Percentiles rank a stretch among this genome's conserved stretches.
These are phyloP conservation scores for Cladosporium sp. DNA, from an alignment of 2,329 filamentous ascomycete species.

Conservation along the genomic window DNA sequence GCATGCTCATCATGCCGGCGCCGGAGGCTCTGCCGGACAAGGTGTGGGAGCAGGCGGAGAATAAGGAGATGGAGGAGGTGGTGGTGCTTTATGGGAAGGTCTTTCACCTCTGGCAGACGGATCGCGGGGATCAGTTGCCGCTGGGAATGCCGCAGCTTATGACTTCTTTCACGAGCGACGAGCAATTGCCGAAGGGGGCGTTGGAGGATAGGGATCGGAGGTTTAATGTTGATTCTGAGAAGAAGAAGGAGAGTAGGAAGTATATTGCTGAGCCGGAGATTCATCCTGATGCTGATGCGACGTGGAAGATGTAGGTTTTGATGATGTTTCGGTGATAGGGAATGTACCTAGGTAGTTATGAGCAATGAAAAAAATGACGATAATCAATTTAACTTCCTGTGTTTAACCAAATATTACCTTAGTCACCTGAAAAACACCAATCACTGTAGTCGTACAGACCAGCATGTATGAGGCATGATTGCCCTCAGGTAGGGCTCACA, in stretches of 20 bases:
- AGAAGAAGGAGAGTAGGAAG: constrained; percentile 52
- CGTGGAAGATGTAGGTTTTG: constrained; percentile 34
- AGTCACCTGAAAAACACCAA: too few species aligned
- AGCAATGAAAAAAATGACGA: not conserved
- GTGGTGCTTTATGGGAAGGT: constrained; percentile 75
- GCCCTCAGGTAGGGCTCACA: too few species aligned
- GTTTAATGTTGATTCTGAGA: constrained; percentile 48
- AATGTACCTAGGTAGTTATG: not conserved
- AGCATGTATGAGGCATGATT: too few species aligned
- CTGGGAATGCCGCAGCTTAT: constrained; percentile 60
- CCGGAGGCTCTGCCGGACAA: constrained; percentile 50
- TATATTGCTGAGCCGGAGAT: constrained; percentile 49
- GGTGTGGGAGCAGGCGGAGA: constrained; percentile 73
- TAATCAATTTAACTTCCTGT: constrained; percentile 5
- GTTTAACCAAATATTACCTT: too few species aligned
- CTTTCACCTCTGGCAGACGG: constrained; percentile 83
- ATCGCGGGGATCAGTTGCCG: constrained; percentile 63
- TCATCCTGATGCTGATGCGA: constrained; percentile 45
- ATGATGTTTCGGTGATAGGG: not conserved
- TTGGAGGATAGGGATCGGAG: constrained; percentile 51
- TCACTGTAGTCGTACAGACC: too few species aligned
- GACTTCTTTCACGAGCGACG: constrained; percentile 54
- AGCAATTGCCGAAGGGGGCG: constrained; percentile 46
- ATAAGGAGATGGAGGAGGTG: constrained; percentile 73
- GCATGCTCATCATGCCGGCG: constrained; percentile 75